Conservation (phyloP, 495 filamentous ascomycete species). For the Copromyces sp. region DNA sequence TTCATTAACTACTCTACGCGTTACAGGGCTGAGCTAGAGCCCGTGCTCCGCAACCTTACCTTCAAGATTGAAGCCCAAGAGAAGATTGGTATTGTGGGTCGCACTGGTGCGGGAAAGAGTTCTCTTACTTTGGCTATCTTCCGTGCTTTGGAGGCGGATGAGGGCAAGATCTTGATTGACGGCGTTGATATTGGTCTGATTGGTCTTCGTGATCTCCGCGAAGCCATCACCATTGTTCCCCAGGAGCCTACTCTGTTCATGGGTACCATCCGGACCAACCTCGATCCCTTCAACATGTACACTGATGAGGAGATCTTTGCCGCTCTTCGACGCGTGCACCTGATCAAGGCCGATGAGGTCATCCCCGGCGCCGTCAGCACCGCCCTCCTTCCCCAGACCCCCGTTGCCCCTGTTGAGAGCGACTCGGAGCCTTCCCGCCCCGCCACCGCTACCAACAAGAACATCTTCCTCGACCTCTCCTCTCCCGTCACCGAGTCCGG, state of each 20-base stretch:
- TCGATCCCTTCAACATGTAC: conserved; percentile 88
- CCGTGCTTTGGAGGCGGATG: conserved; percentile 87
- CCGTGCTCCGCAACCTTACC: conserved; percentile 70
- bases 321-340: conserved; percentile 79
- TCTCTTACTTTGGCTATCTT: conserved; percentile 94
- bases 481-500: conserved; percentile 85
- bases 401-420: conserved; percentile 8
- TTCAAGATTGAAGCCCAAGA: conserved; percentile 82
- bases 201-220: conserved; percentile 81
- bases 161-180: conserved; percentile 84
- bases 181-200: conserved; percentile 80
- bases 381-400: conserved; percentile 5
- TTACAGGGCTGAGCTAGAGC: conserved; percentile 79
- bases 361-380: conserved; percentile 1
- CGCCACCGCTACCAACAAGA: conserved; percentile 63
- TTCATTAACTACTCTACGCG: conserved; percentile 83
- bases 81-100: conserved; percentile 93
- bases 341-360: conserved; percentile 57
- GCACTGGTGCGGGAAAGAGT: conserved; percentile 95
- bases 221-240: conserved; percentile 94
- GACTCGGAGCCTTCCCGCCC: conserved; percentile 16
- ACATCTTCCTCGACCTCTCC: conserved; percentile 82
- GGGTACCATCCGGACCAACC: conserved; percentile 87
- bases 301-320: conserved; percentile 87
- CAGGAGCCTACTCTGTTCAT: conserved; percentile 97